phyloP scores from a whole-genome alignment of 2,329 filamentous ascomycete genomes.

The Penicillium expansum region DNA sequence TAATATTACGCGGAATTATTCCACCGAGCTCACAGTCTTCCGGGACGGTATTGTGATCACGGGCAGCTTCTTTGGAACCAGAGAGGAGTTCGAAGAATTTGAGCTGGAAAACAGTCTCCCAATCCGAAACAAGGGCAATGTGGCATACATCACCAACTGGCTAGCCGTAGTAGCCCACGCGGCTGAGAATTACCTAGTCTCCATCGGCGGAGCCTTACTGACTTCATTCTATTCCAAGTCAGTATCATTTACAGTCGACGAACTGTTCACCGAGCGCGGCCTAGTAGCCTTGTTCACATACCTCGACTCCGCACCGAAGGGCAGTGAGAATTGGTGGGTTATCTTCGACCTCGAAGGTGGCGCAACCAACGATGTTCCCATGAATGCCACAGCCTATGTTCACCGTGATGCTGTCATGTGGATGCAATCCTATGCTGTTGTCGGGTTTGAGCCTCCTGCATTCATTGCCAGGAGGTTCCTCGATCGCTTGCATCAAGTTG shows the following conservation, averaged over 20 bases:
- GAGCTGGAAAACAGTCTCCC: conserved; percentile 29
- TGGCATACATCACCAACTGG: conserved; percentile 30
- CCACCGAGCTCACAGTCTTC: conserved; percentile 55
- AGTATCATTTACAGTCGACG: conserved; percentile 52
- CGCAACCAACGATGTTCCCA: conserved; percentile 56
- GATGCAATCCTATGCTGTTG: conserved; percentile 61
- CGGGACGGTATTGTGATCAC: conserved; percentile 56
- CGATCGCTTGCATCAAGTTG: conserved; percentile 48
- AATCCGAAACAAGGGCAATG: conserved; percentile 15
- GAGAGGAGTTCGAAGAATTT: conserved; percentile 53
- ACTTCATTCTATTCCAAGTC: conserved; percentile 59
- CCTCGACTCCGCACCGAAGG: conserved; percentile 50
- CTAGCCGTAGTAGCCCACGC: conserved; percentile 27
- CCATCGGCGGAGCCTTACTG: conserved; percentile 40
- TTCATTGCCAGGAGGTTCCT: conserved; percentile 51
- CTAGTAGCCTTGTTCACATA: conserved; percentile 55
- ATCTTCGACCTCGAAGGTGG: conserved; percentile 64
- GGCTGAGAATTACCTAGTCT: conserved; percentile 27
- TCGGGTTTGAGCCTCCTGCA: conserved; percentile 43
- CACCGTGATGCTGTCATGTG: conserved; percentile 65
- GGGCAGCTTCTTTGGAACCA: conserved; percentile 61
- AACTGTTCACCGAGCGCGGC: conserved; percentile 47
- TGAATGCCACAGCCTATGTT: conserved; percentile 59
- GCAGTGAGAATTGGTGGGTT: conserved; percentile 58
- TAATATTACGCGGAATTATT: conserved; percentile 57